Percentiles rank a stretch among this genome's conserved stretches.
phyloP scores from a whole-genome alignment of 2,329 filamentous ascomycete genomes.

The Botryotinia convoluta region DNA sequence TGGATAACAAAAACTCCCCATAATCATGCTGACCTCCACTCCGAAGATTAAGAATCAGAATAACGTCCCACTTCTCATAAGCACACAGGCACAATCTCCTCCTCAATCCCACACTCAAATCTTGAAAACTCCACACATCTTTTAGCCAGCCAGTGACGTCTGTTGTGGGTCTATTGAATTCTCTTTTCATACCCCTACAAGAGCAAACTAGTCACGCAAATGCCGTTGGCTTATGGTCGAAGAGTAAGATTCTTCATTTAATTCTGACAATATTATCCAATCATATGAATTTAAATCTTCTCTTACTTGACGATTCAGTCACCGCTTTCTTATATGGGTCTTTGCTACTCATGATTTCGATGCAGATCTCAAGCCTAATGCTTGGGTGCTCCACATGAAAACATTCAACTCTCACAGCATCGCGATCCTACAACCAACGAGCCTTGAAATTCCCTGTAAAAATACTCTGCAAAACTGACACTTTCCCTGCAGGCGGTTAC shows the following conservation, averaged over 20 bases:
- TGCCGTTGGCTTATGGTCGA: background rate
- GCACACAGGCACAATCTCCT: background rate
- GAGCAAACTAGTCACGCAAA: background rate
- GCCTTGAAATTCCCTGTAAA: background rate
- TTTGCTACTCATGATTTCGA: background rate
- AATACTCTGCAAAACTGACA: background rate
- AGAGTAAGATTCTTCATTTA: conserved; percentile 1
- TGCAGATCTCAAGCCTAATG: conserved; percentile 17
- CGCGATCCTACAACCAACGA: conserved; percentile 3
- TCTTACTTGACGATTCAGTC: background rate
- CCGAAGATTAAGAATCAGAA: background rate
- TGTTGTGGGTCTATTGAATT: conserved; percentile 10
- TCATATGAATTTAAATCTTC: background rate
- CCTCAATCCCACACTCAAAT: conserved; percentile 3
- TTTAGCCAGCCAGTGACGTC: conserved; percentile 14
- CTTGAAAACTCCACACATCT: conserved; percentile 6
- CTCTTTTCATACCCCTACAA: background rate
- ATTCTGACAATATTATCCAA: conserved; percentile 3
- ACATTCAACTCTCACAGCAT: background rate
- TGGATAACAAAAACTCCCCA: background rate
- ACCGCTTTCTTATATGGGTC: conserved; percentile 10
- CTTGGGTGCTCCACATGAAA: background rate
- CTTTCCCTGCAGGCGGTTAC: conserved; percentile 6
- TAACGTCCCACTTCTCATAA: background rate
- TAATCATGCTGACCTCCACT: background rate